These are phyloP conservation scores for Capsicum chinense DNA, from an alignment of 257 asterid species.

Conservation along the genomic window DNA sequence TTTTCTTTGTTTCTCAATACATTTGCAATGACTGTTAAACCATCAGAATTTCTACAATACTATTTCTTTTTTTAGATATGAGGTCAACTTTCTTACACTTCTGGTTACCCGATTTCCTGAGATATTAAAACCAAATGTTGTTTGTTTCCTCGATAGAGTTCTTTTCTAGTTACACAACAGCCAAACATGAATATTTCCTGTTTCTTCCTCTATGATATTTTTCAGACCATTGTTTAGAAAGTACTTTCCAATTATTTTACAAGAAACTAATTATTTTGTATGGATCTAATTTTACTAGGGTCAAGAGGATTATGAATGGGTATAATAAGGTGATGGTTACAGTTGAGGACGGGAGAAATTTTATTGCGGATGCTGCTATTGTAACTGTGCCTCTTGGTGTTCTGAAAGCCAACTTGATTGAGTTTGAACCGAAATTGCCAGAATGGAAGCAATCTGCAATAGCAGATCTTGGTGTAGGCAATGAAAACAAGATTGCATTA, in stretches of 20 bases:
- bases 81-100: neutral
- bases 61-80: constrained; percentile 8
- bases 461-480: constrained; percentile 92
- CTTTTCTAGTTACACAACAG: neutral
- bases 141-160: neutral
- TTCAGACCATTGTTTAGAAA: neutral
- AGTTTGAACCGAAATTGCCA: constrained; percentile 87
- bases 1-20: neutral
- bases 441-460: constrained; percentile 93
- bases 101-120: neutral
- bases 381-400: constrained; percentile 92
- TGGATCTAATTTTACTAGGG: constrained; percentile 50
- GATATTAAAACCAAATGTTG: neutral
- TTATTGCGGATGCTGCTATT: constrained; percentile 88
- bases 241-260: neutral
- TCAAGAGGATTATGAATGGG: constrained; percentile 63
- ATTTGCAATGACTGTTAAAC: constrained; percentile 1
- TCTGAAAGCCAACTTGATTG: constrained; percentile 75
- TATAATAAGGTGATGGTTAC: constrained; percentile 71
- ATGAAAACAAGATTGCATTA: constrained; percentile 88
- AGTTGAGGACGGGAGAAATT: constrained; percentile 73
- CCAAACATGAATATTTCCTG: neutral
- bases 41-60: neutral
- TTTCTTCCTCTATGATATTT: neutral
- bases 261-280: neutral